A percentile compares a stretch with the other conserved stretches of the same genome.
Evolutionary conservation across 75 land plant species (phyloP).

Genomic region (Azolla pinnata): DNA sequence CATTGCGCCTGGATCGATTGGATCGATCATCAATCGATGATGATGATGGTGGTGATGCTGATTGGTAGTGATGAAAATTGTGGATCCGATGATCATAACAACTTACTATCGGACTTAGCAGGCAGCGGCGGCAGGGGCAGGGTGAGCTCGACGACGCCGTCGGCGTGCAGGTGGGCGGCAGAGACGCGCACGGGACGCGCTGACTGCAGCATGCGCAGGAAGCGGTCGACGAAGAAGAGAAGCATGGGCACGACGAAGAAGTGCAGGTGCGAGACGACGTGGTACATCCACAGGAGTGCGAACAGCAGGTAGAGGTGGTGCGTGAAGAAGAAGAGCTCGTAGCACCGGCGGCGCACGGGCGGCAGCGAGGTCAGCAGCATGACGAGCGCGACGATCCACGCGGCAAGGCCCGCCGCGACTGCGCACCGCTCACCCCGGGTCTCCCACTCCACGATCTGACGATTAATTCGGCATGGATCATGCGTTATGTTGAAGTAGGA

Average conservation of each 20-base stretch:
- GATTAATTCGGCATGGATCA: too few relatives aligned
- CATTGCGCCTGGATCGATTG: too few relatives aligned
- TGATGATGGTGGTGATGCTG: too few relatives aligned
- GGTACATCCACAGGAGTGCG: constrained; percentile 48
- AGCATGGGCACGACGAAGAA: constrained; percentile 48
- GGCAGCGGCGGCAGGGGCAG: too few relatives aligned
- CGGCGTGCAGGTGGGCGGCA: too few relatives aligned
- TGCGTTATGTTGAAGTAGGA: constrained; percentile 1
- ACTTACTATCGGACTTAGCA: too few relatives aligned
- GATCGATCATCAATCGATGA: too few relatives aligned
- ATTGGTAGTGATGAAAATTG: too few relatives aligned
- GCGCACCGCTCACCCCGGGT: constrained; percentile 29
- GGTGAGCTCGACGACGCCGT: too few relatives aligned
- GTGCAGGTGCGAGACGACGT: constrained; percentile 42
- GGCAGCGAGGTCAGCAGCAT: constrained; percentile 75
- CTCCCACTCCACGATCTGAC: constrained; percentile 65
- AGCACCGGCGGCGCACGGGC: constrained; percentile 37
- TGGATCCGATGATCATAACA: too few relatives aligned
- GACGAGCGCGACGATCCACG: constrained; percentile 33
- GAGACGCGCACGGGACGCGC: constrained; percentile 15
- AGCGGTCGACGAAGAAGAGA: constrained; percentile 54
- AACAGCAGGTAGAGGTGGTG: constrained; percentile 72
- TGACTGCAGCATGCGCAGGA: constrained; percentile 54
- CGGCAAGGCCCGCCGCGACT: constrained; percentile 51
- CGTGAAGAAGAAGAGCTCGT: constrained; percentile 58